phyloP scores from a whole-genome alignment of 768 basidiomycete genomes.

The Antrodiella citrinella region DNA sequence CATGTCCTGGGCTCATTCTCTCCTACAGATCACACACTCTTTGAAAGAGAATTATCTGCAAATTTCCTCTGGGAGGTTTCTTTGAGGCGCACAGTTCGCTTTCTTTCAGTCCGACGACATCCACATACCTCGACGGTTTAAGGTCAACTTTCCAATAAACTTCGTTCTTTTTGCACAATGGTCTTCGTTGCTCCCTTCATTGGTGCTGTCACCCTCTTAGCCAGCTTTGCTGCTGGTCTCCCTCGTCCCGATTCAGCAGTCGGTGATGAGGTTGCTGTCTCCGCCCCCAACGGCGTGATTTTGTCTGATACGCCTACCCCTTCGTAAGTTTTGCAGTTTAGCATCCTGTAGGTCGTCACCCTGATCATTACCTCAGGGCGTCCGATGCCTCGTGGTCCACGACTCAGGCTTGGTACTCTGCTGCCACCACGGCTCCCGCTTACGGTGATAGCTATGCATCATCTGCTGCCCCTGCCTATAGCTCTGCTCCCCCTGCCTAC shows the following conservation, averaged over 20 bases:
- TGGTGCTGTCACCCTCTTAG: slow-evolving; percentile 45
- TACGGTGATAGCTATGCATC: background rate
- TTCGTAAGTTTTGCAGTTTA: too few species aligned
- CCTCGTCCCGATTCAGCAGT: slow-evolving; percentile 35
- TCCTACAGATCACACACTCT: slow-evolving; percentile 49
- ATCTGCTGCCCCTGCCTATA: slow-evolving; percentile 6
- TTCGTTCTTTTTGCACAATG: slow-evolving; percentile 38
- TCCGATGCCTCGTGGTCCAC: background rate
- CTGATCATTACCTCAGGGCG: too few species aligned
- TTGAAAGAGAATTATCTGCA: slow-evolving; percentile 55
- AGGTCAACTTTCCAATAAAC: slow-evolving; percentile 17
- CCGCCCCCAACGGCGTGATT: slow-evolving; percentile 38
- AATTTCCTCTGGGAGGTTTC: slow-evolving; percentile 55
- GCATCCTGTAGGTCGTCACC: too few species aligned
- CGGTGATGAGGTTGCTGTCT: slow-evolving; percentile 29
- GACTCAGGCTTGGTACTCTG: background rate
- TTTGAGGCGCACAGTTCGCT: background rate
- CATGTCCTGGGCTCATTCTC: background rate
- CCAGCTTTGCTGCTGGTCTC: slow-evolving; percentile 41
- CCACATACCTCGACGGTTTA: slow-evolving; percentile 39
- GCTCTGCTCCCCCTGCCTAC: too few species aligned
- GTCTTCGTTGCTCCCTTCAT: slow-evolving; percentile 48
- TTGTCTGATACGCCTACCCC: slow-evolving; percentile 33
- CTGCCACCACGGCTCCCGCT: background rate
- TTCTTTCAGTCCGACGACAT: slow-evolving; percentile 31